Conservation (phyloP, 192 early-diverging fungal species). For the Coemansia sp. region DNA sequence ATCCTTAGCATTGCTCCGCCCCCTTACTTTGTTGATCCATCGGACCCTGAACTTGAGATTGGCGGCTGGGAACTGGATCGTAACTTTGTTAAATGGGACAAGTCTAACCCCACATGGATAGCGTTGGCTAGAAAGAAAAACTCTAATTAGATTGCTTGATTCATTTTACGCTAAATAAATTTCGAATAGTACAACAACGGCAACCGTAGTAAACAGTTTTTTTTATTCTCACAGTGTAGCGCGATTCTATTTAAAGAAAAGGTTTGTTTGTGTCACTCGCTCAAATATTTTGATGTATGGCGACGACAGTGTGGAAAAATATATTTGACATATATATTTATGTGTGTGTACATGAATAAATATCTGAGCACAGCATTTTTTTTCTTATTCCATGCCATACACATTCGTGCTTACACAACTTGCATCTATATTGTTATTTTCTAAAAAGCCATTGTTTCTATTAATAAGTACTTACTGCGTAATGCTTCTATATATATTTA, state of each 20-base stretch:
- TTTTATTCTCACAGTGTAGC: no score
- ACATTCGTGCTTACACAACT: not conserved
- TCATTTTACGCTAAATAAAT: not conserved
- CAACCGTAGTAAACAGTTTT: no score
- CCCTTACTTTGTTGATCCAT: conserved; percentile 14
- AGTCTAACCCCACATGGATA: conserved; percentile 30
- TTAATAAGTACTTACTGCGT: not conserved
- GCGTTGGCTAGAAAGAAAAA: conserved; percentile 28
- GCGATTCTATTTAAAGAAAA: no score
- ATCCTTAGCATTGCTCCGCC: conserved; percentile 22
- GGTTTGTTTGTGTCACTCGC: not conserved
- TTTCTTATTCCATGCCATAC: not conserved
- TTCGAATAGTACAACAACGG: not conserved
- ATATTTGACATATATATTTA: not conserved
- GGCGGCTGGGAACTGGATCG: conserved; percentile 41
- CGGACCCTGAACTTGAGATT: conserved; percentile 20
- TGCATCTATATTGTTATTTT: not conserved
- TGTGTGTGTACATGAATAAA: not conserved
- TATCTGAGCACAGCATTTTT: not conserved
- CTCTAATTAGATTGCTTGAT: not conserved
- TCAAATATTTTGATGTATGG: not conserved
- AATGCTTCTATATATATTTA: not conserved
- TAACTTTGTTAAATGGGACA: conserved; percentile 34
- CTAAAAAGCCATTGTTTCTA: not conserved
- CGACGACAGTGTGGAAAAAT: not conserved